These are phyloP conservation scores for Geotrichum restrictum DNA, from an alignment of 1,139 yeast genomes.

Conservation along the genomic window DNA sequence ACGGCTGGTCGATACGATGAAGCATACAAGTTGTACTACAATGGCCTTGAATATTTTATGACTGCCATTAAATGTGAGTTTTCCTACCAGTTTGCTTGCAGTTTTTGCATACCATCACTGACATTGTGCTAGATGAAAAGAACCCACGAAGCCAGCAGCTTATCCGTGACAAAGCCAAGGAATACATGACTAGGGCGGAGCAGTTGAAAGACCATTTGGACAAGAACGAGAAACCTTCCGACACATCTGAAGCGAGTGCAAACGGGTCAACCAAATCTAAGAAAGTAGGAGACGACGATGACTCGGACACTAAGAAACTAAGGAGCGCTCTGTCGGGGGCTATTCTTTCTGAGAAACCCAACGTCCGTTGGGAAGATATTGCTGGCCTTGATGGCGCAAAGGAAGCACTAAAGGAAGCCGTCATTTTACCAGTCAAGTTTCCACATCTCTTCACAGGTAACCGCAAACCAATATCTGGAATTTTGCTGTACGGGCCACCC, in stretches of 20 bases:
- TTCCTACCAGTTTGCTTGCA: neutral
- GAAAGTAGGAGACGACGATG: conserved; percentile 57
- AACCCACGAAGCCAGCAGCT: conserved; percentile 84
- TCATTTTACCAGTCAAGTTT: conserved; percentile 86
- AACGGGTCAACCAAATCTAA: conserved; percentile 59
- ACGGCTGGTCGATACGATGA: conserved; percentile 87
- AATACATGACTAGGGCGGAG: conserved; percentile 89
- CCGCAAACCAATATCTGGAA: conserved; percentile 90
- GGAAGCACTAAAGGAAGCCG: conserved; percentile 96
- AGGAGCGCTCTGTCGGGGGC: conserved; percentile 92
- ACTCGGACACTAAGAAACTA: conserved; percentile 79
- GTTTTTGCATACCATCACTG: neutral
- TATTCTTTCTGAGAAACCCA: conserved; percentile 85
- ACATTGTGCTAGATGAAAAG: conserved; percentile 56
- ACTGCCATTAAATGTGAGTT: conserved; percentile 71
- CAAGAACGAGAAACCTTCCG: conserved; percentile 46
- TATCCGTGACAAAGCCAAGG: conserved; percentile 83
- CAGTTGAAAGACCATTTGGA: conserved; percentile 88
- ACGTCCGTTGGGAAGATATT: conserved; percentile 91
- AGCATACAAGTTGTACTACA: conserved; percentile 88
- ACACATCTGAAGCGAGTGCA: conserved; percentile 37
- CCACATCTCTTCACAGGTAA: conserved; percentile 94
- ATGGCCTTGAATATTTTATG: conserved; percentile 93
- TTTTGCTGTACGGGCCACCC: conserved; percentile 92
- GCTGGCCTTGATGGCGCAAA: conserved; percentile 96